Evolutionary conservation across 371 early-diverging fungal genomes (phyloP).

Genomic region (Smittium culicis): DNA sequence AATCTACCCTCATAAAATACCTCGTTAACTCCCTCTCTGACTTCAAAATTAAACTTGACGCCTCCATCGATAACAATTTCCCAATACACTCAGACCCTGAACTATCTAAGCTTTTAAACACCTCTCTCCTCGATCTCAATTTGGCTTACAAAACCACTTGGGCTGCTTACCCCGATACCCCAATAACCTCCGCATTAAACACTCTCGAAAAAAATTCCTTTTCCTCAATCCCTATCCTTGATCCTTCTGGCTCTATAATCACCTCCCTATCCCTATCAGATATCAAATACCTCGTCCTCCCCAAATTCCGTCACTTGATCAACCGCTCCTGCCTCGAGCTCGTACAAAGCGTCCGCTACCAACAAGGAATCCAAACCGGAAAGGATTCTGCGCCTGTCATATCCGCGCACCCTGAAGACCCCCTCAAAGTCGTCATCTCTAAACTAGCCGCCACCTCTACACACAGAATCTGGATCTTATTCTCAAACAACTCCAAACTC

Average conservation of each 20-base stretch:
- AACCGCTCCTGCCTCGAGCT: conserved; percentile 24
- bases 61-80: neutral
- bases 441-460: conserved; percentile 65
- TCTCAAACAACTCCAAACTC: conserved; percentile 20
- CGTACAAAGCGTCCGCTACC: conserved; percentile 22
- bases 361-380: conserved; percentile 33
- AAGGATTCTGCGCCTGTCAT: conserved; percentile 61
- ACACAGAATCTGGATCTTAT: conserved; percentile 80
- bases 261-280: conserved; percentile 30
- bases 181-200: conserved; percentile 28
- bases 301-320: conserved; percentile 14
- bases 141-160: conserved; percentile 24
- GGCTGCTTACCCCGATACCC: conserved; percentile 15
- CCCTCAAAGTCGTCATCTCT: conserved; percentile 50
- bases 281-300: conserved; percentile 27
- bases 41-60: conserved; percentile 34
- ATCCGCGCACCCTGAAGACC: conserved; percentile 51
- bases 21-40: conserved; percentile 42
- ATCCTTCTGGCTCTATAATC: conserved; percentile 15
- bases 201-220: conserved; percentile 22
- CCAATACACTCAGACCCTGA: neutral
- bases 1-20: conserved; percentile 51
- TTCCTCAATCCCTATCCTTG: conserved; percentile 26
- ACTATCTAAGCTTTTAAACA: conserved; percentile 16
- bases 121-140: conserved; percentile 15